Evolutionary conservation across 1,284 basidiomycete species (phyloP).

Genomic region (Malassezia caprae): DNA sequence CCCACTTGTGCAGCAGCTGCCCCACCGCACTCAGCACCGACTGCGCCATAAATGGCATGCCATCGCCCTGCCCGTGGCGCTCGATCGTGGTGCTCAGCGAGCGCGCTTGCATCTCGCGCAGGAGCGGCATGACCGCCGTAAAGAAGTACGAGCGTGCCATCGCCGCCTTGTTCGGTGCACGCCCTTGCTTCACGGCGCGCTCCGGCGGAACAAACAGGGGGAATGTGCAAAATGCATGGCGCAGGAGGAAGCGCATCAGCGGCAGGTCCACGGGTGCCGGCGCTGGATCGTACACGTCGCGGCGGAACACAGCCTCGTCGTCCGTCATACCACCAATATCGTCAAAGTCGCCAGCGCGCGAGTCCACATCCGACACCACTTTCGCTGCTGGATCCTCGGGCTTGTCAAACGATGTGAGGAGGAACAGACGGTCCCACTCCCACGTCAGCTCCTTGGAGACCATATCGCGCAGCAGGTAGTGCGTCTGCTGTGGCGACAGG

Average conservation of each 20-base stretch:
- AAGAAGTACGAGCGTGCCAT: constrained; percentile 32
- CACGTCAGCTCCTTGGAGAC: constrained; percentile 30
- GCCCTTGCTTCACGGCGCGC: constrained; percentile 19
- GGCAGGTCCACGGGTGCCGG: constrained; percentile 25
- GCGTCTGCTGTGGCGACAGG: constrained; percentile 29
- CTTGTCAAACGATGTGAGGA: constrained; percentile 31
- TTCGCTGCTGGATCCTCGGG: constrained; percentile 19
- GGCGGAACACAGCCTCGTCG: constrained; percentile 40
- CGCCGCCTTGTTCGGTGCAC: constrained; percentile 31
- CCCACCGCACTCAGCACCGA: constrained; percentile 25
- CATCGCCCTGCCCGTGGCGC: constrained; percentile 36
- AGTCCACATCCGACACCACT: constrained; percentile 24
- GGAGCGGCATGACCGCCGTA: constrained; percentile 27
- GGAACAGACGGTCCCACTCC: constrained; percentile 39
- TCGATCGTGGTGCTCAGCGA: constrained; percentile 37
- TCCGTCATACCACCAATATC: constrained; percentile 22
- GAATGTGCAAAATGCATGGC: constrained; percentile 39
- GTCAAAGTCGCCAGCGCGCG: constrained; percentile 35
- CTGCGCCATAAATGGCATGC: constrained; percentile 31
- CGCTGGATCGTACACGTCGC: constrained; percentile 24
- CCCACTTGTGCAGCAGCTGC: constrained; percentile 25
- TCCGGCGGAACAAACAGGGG: constrained; percentile 39
- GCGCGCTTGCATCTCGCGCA: constrained; percentile 34
- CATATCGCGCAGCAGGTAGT: constrained; percentile 39
- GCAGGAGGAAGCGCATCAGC: constrained; percentile 37